A percentile compares a stretch with the other conserved stretches of the same genome.
phyloP scores from a whole-genome alignment of 768 basidiomycete genomes.

The Rhodotorula sphaerocarpa region DNA sequence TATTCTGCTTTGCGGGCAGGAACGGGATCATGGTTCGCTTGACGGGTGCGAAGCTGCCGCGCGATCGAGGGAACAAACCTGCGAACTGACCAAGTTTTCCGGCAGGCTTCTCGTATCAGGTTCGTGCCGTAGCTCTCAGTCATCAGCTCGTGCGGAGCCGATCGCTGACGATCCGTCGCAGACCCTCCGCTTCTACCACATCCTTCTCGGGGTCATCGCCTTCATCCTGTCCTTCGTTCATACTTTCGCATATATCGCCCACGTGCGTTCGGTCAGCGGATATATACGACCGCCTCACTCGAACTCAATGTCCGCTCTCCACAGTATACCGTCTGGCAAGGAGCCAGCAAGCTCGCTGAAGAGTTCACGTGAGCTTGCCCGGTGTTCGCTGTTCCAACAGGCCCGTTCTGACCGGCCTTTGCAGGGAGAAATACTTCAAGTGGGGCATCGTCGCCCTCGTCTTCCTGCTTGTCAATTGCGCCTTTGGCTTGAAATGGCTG shows the following conservation, averaged over 20 bases:
- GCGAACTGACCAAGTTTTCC: too few relatives aligned
- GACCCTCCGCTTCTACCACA: constrained; percentile 24
- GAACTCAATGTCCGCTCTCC: constrained; percentile 4
- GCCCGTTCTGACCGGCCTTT: neutral
- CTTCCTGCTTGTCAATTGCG: constrained; percentile 15
- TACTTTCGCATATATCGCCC: constrained; percentile 16
- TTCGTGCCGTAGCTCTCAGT: too few relatives aligned
- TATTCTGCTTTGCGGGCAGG: constrained; percentile 20
- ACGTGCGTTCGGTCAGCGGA: neutral
- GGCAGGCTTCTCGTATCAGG: constrained; percentile 25
- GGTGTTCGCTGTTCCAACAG: too few relatives aligned
- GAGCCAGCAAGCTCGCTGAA: neutral
- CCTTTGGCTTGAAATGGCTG: constrained; percentile 15
- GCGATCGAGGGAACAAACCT: neutral
- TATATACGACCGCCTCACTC: neutral
- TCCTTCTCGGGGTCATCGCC: constrained; percentile 11
- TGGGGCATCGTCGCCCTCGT: constrained; percentile 23
- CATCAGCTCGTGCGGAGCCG: neutral
- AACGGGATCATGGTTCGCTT: constrained; percentile 17
- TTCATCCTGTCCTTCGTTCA: constrained; percentile 25
- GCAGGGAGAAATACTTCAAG: constrained; percentile 17
- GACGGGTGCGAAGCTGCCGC: constrained; percentile 16
- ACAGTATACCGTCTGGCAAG: constrained; percentile 8
- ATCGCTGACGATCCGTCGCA: neutral
- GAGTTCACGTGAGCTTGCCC: neutral